Conservation (phyloP, 176 grass and related monocot species). For the Rhynchospora breviuscula region DNA sequence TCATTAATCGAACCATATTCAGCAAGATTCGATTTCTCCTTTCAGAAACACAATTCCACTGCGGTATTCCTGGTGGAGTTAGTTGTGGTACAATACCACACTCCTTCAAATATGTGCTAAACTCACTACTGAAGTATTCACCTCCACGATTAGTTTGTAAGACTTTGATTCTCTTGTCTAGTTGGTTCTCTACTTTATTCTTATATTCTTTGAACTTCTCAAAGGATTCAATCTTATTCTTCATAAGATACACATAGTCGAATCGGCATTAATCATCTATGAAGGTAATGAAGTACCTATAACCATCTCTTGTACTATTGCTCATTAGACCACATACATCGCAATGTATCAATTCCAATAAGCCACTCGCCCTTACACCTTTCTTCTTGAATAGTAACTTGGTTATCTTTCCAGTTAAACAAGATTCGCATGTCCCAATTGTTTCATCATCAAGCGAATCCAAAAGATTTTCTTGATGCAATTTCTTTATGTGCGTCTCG, state of each 20-base stretch:
- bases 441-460: too few species aligned
- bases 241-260: conserved; percentile 12
- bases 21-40: neutral
- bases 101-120: neutral
- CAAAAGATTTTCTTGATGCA: too few species aligned
- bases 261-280: neutral
- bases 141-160: too few species aligned
- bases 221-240: neutral
- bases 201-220: neutral
- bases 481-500: too few species aligned
- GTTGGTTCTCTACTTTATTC: conserved; percentile 13
- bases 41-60: conserved; percentile 23
- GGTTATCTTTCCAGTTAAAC: too few species aligned
- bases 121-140: neutral
- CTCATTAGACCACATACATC: too few species aligned
- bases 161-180: neutral
- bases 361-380: too few species aligned
- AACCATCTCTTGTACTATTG: too few species aligned
- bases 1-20: neutral
- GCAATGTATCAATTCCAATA: too few species aligned
- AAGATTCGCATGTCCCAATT: too few species aligned
- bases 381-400: too few species aligned
- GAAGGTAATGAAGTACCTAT: too few species aligned
- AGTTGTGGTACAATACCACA: conserved; percentile 14
- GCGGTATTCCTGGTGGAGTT: neutral